Evolutionary conservation across 352 stramenopile species (phyloP), one percentile per base, ranked within the genome.

Genomic region (Thalassiosira delicatula): DNA sequence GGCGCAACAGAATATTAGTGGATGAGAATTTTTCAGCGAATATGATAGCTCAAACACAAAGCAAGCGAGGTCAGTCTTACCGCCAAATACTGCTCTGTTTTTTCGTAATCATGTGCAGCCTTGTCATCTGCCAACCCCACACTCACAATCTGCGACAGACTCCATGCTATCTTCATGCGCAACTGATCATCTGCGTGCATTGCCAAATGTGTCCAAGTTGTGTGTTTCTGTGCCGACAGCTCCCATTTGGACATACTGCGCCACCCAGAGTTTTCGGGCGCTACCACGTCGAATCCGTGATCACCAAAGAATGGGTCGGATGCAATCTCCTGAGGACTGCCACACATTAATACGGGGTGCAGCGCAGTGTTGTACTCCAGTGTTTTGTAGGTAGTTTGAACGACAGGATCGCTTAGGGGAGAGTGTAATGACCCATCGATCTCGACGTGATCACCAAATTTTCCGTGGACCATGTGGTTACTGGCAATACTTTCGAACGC

Each of bases 111-210:
- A n/a, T n/a, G 19, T n/a, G 27, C 46, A 21, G 27, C 46, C 19
- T 92, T 65, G 49, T 49, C 44, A 54, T 54, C 44, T 3, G 29
- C 65, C 86, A 91, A 21, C 19, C 76, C 46, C 7, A 70, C 67
- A 19, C 14, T 35, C 17, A 83, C 49, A n/a, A 78, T 72, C 23
- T 77, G 67, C 7, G 76, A 82, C 19, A 94, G 74, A 0, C 81
- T 83, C 84, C 86, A 94, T 19, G 89, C 90, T 29, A 92, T 81
- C 49, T 80, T 65, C 74, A 92, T 83, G 12, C 89, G 37, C 8
- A 94, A 71, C 56, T 94, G 89, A 72, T 91, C 89, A 30, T 70
- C 42, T 21, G 2, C 29, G 5, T 79, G 4, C 11, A 94, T 19
- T 12, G 84, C 83, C 30, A 90, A 21, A 42, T 84, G 57, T 2